phyloP scores from a whole-genome alignment of 2,329 filamentous ascomycete species.

The Penicillium sp. region DNA sequence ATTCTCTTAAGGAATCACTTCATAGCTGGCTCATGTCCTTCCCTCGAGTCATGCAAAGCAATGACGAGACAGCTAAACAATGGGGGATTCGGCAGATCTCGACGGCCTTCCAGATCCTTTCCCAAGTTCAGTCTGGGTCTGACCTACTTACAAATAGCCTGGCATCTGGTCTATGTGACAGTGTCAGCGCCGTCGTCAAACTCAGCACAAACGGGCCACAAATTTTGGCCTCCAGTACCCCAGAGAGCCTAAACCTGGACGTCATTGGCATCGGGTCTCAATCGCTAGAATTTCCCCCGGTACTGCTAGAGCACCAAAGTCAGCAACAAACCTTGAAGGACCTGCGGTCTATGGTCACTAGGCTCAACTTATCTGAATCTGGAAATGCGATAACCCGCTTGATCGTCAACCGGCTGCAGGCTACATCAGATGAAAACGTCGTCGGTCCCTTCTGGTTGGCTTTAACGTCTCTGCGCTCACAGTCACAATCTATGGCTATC shows the following conservation, averaged over 20 bases:
- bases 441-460: slow-evolving; percentile 79
- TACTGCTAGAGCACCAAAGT: slow-evolving; percentile 64
- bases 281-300: slow-evolving; percentile 54
- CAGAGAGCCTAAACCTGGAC: slow-evolving; percentile 27
- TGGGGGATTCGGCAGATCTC: slow-evolving; percentile 73
- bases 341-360: slow-evolving; percentile 60
- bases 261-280: slow-evolving; percentile 22
- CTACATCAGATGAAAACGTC: slow-evolving; percentile 58
- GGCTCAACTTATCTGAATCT: slow-evolving; percentile 50
- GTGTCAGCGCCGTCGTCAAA: slow-evolving; percentile 56
- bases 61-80: slow-evolving; percentile 75
- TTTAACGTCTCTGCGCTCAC: slow-evolving; percentile 66
- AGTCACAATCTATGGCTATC: slow-evolving; percentile 52
- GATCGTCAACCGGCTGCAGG: slow-evolving; percentile 64
- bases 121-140: slow-evolving; percentile 55
- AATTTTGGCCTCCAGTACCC: slow-evolving; percentile 21
- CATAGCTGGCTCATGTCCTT: slow-evolving; percentile 81
- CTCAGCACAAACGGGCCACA: slow-evolving; percentile 30
- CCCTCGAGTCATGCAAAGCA: slow-evolving; percentile 77
- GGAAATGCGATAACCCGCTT: slow-evolving; percentile 57
- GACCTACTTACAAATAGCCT: slow-evolving; percentile 31
- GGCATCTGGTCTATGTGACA: slow-evolving; percentile 68
- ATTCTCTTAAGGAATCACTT: slow-evolving; percentile 67
- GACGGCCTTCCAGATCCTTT: slow-evolving; percentile 67
- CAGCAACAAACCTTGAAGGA: slow-evolving; percentile 64